Conservation (phyloP, 1,284 basidiomycete species). For the Leccinum pachyderme region DNA sequence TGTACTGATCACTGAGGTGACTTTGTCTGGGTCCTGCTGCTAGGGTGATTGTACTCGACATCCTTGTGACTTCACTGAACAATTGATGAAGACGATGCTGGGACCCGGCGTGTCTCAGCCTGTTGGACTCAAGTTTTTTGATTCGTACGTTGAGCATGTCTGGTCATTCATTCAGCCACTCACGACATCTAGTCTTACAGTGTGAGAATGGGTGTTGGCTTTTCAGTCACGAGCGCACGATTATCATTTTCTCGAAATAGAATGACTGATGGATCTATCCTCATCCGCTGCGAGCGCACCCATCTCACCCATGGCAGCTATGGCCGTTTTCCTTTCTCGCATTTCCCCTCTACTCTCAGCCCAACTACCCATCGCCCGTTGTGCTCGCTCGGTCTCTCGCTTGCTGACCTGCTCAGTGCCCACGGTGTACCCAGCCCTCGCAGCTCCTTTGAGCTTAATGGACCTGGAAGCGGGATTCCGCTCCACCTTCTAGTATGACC, state of each 20-base stretch:
- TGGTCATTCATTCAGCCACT: background rate
- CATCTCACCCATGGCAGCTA: no score
- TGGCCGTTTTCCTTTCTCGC: no score
- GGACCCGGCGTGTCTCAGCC: slow-evolving; percentile 18
- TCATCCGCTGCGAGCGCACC: no score
- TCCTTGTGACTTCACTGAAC: slow-evolving; percentile 5
- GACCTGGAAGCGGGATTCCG: no score
- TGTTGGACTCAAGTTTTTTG: slow-evolving; percentile 29
- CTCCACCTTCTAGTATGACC: no score
- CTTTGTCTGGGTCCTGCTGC: slow-evolving; percentile 32
- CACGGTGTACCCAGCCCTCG: no score
- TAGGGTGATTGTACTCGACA: background rate
- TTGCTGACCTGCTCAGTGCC: no score
- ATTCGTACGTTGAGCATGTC: background rate
- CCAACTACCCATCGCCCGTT: no score
- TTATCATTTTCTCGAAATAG: background rate
- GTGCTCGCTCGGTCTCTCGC: no score
- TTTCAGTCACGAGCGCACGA: slow-evolving; percentile 20
- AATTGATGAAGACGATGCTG: slow-evolving; percentile 28
- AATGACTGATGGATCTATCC: background rate
- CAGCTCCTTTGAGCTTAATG: no score
- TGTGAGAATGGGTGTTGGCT: slow-evolving; percentile 26
- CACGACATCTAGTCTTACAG: slow-evolving; percentile 9
- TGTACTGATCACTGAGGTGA: slow-evolving; percentile 39
- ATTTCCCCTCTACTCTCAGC: no score